Conservation (phyloP, 352 stramenopile species). For the Globisporangium nunn region DNA sequence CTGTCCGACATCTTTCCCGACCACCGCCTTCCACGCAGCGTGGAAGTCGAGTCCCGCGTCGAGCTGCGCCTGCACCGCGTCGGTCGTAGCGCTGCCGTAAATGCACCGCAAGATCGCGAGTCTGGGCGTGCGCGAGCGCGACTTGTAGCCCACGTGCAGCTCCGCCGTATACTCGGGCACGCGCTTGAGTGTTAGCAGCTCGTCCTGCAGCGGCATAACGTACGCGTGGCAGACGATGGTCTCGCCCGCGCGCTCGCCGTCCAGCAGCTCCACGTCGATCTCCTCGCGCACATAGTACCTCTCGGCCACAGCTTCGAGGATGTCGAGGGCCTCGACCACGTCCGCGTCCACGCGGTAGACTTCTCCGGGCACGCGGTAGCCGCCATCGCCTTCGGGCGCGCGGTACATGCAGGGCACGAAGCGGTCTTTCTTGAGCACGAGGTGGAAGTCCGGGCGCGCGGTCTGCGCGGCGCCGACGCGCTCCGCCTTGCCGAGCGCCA, state of each 20-base stretch:
- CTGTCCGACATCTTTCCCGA: background rate
- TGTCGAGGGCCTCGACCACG: conserved; percentile 49
- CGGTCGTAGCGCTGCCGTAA: conserved; percentile 31
- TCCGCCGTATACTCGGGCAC: conserved; percentile 46
- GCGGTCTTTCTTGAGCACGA: conserved; percentile 53
- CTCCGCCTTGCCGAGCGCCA: conserved; percentile 37
- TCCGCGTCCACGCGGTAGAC: conserved; percentile 56
- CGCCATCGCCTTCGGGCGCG: conserved; percentile 17
- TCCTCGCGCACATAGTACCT: conserved; percentile 61
- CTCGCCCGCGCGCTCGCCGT: conserved; percentile 30
- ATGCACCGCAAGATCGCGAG: conserved; percentile 54
- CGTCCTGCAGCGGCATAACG: conserved; percentile 46
- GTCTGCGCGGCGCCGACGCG: conserved; percentile 40
- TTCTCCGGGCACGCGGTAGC: conserved; percentile 49
- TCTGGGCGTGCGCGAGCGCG: conserved; percentile 28
- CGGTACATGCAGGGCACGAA: conserved; percentile 66
- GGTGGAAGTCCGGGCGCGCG: conserved; percentile 30
- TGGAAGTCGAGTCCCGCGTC: conserved; percentile 34
- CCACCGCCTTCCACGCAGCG: conserved; percentile 25
- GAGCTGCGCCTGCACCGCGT: conserved; percentile 32
- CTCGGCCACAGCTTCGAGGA: conserved; percentile 67
- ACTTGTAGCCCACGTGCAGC: conserved; percentile 41
- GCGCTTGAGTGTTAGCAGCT: conserved; percentile 38
- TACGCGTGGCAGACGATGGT: conserved; percentile 41
- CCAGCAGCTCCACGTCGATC: conserved; percentile 46